Evolutionary conservation across 495 filamentous ascomycete species (phyloP).

Genomic region (Neurospora sp.): DNA sequence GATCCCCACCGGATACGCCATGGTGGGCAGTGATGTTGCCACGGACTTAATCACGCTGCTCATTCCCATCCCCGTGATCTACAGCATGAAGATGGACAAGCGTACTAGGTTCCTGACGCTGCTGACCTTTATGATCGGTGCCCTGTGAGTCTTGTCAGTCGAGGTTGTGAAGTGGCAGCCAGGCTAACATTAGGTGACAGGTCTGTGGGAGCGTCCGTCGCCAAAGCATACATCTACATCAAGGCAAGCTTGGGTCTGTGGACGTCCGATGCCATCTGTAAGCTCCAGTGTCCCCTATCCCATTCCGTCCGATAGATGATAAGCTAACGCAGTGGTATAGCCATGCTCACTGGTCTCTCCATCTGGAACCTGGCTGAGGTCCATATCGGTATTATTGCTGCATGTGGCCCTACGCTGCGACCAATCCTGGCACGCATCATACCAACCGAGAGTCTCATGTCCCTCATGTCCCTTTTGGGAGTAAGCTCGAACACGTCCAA

Average conservation of each 20-base stretch:
- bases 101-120: constrained; percentile 5
- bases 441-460: constrained; percentile 2
- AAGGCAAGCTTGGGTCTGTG: neutral
- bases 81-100: constrained; percentile 5
- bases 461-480: constrained; percentile 5
- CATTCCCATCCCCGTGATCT: constrained; percentile 11
- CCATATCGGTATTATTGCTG: constrained; percentile 15
- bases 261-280: constrained; percentile 12
- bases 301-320: neutral
- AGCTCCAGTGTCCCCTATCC: neutral
- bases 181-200: neutral
- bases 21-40: constrained; percentile 10
- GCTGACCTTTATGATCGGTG: constrained; percentile 11
- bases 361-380: constrained; percentile 16
- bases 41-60: constrained; percentile 13
- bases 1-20: constrained; percentile 3
- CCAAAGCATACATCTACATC: constrained; percentile 14
- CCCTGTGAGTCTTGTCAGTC: constrained; percentile 7
- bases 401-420: constrained; percentile 10
- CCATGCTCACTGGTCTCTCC: constrained; percentile 2
- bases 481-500: neutral
- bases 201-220: constrained; percentile 10
- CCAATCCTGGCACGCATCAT: constrained; percentile 2
- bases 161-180: neutral
- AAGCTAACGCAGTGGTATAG: constrained; percentile 1